These are phyloP conservation scores for Ilyonectria sp. DNA, from an alignment of 2,329 filamentous ascomycete species.

Conservation along the genomic window DNA sequence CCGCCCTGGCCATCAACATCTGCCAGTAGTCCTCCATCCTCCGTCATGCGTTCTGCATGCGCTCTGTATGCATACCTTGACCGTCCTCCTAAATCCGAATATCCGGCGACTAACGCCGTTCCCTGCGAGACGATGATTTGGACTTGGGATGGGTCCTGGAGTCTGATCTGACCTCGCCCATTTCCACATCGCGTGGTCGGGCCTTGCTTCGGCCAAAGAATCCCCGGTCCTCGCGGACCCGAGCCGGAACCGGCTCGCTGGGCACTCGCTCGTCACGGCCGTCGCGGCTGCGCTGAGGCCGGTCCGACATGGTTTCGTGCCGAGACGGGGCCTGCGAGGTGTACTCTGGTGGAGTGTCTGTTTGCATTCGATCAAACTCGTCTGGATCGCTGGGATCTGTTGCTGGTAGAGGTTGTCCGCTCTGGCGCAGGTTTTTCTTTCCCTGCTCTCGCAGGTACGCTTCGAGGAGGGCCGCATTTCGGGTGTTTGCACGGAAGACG, in stretches of 20 bases:
- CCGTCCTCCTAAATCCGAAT: constrained; percentile 33
- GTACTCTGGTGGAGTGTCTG: constrained; percentile 47
- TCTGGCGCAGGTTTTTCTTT: constrained; percentile 66
- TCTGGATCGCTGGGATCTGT: constrained; percentile 68
- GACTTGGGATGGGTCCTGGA: constrained; percentile 37
- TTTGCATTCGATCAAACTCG: constrained; percentile 62
- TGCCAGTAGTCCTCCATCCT: constrained; percentile 2
- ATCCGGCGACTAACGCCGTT: constrained; percentile 38
- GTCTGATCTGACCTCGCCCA: constrained; percentile 40
- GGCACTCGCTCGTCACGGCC: constrained; percentile 38
- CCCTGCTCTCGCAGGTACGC: constrained; percentile 78
- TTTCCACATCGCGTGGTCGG: constrained; percentile 51
- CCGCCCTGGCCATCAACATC: constrained; percentile 25
- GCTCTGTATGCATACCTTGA: constrained; percentile 8
- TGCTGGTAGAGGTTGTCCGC: constrained; percentile 62
- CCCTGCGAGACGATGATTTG: constrained; percentile 40
- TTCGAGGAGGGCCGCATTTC: constrained; percentile 80
- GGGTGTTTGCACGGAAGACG: constrained; percentile 81
- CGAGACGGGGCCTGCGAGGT: constrained; percentile 47
- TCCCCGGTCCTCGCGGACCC: constrained; percentile 46
- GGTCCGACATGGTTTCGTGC: constrained; percentile 43
- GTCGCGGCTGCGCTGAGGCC: constrained; percentile 36
- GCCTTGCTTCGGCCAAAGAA: constrained; percentile 49
- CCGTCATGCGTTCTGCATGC: constrained; percentile 9
- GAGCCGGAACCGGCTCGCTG: constrained; percentile 48